Evolutionary conservation across 345 rosid genomes (phyloP).

Genomic region (Gossypium bickii): DNA sequence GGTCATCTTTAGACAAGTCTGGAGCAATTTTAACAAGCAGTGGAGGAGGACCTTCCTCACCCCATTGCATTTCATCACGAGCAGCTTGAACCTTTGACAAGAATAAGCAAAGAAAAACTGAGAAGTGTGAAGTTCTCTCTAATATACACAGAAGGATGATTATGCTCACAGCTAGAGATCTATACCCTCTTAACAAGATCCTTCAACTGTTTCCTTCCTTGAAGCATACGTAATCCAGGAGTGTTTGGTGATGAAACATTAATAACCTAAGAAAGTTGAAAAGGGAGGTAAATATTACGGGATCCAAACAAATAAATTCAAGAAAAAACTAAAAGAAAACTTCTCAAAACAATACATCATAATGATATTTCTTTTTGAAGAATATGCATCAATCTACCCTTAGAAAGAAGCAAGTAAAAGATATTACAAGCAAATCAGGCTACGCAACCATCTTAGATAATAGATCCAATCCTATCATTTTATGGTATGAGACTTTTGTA

Average conservation of each 20-base stretch:
- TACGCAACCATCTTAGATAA: neutral
- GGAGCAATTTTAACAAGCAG: constrained; percentile 96
- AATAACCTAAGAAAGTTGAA: constrained; percentile 51
- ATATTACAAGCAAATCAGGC: neutral
- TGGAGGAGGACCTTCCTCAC: constrained; percentile 98
- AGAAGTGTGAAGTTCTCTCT: constrained; percentile 3
- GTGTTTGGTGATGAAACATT: constrained; percentile 98
- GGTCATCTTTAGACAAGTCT: constrained; percentile 90
- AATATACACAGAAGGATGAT: neutral
- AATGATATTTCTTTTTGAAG: neutral
- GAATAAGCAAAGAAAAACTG: constrained; percentile 11
- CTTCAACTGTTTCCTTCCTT: constrained; percentile 92
- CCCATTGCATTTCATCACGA: constrained; percentile 99
- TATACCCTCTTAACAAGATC: constrained; percentile 88
- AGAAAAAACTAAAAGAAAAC: neutral
- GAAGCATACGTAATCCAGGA: constrained; percentile 91
- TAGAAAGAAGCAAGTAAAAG: neutral
- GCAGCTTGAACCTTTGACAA: constrained; percentile 85
- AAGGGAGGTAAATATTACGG: neutral
- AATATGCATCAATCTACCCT: neutral
- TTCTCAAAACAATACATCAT: neutral
- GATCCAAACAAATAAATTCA: neutral
- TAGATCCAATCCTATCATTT: neutral
- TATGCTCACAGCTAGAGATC: neutral
- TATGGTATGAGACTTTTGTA: neutral